A percentile compares a stretch with the other conserved stretches of the same genome.
These are phyloP conservation scores for Colletotrichum falcatum DNA, from an alignment of 2,329 filamentous ascomycete genomes.

Conservation along the genomic window DNA sequence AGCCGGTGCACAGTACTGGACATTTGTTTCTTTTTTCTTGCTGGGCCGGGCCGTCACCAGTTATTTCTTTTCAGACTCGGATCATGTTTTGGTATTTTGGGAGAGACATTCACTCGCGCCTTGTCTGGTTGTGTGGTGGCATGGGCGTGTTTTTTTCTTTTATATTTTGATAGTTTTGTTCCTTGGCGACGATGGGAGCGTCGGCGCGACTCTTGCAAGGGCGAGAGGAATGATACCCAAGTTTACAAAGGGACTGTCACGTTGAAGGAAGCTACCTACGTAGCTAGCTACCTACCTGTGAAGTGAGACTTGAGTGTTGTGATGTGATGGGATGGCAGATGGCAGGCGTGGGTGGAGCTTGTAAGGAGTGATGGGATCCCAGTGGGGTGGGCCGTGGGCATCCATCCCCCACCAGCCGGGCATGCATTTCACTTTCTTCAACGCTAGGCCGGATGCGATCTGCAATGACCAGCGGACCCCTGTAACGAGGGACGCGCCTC, in stretches of 20 bases:
- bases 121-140: slow-evolving; percentile 1
- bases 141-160: background rate
- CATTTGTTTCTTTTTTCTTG: slow-evolving; percentile 14
- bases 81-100: background rate
- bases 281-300: no score
- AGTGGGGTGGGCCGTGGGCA: slow-evolving; percentile 19
- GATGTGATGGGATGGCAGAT: background rate
- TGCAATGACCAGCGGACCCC: slow-evolving; percentile 26
- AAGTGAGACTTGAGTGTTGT: background rate
- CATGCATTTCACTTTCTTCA: slow-evolving; percentile 39
- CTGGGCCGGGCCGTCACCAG: background rate
- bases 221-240: slow-evolving; percentile 41
- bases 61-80: slow-evolving; percentile 10
- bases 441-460: slow-evolving; percentile 35
- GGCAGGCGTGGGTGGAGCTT: background rate
- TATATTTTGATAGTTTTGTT: slow-evolving; percentile 16
- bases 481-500: slow-evolving; percentile 37
- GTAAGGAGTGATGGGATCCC: slow-evolving; percentile 26
- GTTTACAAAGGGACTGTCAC: background rate
- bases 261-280: no score
- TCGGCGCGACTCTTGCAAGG: slow-evolving; percentile 29
- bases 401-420: slow-evolving; percentile 18
- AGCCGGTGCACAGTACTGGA: background rate
- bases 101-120: slow-evolving; percentile 11
- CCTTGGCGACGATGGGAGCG: slow-evolving; percentile 19